Percentiles rank a stretch among this genome's conserved stretches.
phyloP scores from a whole-genome alignment of 2,329 filamentous ascomycete genomes.

The Clonostachys rhizophaga region DNA sequence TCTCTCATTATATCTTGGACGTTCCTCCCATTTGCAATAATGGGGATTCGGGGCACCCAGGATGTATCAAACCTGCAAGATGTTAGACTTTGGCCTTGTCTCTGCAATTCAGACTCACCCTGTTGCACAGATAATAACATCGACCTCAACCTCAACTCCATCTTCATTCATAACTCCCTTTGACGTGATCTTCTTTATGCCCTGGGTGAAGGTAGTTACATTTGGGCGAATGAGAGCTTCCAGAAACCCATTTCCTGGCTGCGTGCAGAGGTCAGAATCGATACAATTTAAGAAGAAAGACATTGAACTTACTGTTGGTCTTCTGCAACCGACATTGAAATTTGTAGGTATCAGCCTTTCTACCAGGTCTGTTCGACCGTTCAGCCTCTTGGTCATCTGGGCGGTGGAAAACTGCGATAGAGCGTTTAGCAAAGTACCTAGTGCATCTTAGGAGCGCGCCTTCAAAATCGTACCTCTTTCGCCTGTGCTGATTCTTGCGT shows the following conservation, averaged over 20 bases:
- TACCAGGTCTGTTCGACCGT: conserved; percentile 31
- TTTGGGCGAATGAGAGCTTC: conserved; percentile 9
- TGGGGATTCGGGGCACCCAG: conserved; percentile 42
- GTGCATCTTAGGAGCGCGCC: no score
- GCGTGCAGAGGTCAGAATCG: no score
- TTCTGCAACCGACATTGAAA: conserved; percentile 37
- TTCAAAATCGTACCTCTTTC: background rate
- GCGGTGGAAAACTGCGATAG: background rate
- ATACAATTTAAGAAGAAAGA: conserved; percentile 28
- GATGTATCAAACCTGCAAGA: conserved; percentile 37
- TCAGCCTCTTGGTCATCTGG: conserved; percentile 5
- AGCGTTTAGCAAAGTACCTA: no score
- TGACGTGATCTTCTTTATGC: conserved; percentile 37
- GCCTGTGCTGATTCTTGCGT: background rate
- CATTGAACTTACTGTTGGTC: conserved; percentile 39
- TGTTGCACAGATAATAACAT: conserved; percentile 49
- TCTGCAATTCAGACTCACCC: conserved; percentile 8
- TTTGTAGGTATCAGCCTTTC: conserved; percentile 27
- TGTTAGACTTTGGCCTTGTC: background rate
- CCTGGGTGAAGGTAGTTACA: conserved; percentile 36
- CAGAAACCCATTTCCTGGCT: conserved; percentile 35
- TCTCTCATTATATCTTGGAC: conserved; percentile 38
- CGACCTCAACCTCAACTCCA: conserved; percentile 40
- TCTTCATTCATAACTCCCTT: conserved; percentile 42
- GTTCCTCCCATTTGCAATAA: conserved; percentile 39